Base-by-base conservation (phyloP, 495 filamentous ascomycete genomes). In the Tuber borchii region DNA sequence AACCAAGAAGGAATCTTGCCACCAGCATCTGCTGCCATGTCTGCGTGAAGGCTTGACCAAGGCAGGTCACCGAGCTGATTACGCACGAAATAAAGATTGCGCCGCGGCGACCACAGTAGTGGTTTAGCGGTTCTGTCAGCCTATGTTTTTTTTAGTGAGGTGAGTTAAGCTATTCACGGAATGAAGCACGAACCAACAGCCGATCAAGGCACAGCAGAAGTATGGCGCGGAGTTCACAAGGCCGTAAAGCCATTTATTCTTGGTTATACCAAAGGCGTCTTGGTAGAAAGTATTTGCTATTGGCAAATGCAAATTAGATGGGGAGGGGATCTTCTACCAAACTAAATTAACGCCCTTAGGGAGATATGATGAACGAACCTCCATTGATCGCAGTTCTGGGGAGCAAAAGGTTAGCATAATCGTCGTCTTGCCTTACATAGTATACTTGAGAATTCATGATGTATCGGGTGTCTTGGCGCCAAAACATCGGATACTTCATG, bases 141-240 rank as follows among this genome's bases (percentile, higher is more conserved):
- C 88, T 77, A 68, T 26, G 12, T 44, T 44, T 34, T n/a, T n/a
- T 70, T 61, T 20, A 31, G 14, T 51, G 74, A 34, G 31, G 1
- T 22, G 48, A 0, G 1, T 16, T 34, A 14, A 34, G 26, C 46
- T 19, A 71, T 45, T 48, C 70, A 5, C 39, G 5, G 34, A 31
- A 34, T 44, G 12, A 22, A 16, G n/a, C 26, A 73, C 17, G 22
- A 37, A 86, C 93, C 92, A 95, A 85, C 91, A 94, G n/a, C 92
- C 91, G 72, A 92, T 83, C 44, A 95, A 79, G n/a, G 93, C 92
- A 77, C 89, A 95, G 84, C 90, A 90, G 20, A 95, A 86, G 79
- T 95, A 94, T 0, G 93, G 93, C 1, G 86, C 86, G 26, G 86
- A 85, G 78, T 90, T 91, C 43, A 90, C 83, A 37, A 95, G 86